phyloP scores from a whole-genome alignment of 495 filamentous ascomycete genomes.

The Aspergillus cavernicola region DNA sequence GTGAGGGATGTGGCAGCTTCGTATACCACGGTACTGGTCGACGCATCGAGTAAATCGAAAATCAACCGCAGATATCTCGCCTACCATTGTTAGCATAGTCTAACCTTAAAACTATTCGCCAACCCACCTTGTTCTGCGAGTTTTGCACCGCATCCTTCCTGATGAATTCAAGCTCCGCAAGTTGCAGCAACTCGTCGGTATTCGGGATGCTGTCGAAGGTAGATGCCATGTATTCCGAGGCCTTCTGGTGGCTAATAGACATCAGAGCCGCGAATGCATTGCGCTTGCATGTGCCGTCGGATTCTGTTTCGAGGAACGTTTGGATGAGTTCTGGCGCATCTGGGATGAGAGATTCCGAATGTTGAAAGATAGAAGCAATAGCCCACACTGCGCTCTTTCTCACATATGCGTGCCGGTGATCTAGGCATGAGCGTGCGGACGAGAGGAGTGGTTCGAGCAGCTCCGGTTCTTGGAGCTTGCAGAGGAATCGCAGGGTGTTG shows the following conservation, averaged over 20 bases:
- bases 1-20: slow-evolving; percentile 98
- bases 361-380: slow-evolving; percentile 85
- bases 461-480: slow-evolving; percentile 93
- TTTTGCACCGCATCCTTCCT: slow-evolving; percentile 96
- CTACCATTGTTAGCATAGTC: slow-evolving; percentile 41
- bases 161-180: slow-evolving; percentile 95
- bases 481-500: slow-evolving; percentile 93
- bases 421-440: slow-evolving; percentile 84
- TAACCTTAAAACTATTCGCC: neutral
- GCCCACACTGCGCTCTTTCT: slow-evolving; percentile 97
- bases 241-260: slow-evolving; percentile 89
- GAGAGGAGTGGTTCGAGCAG: slow-evolving; percentile 94
- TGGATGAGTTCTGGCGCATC: slow-evolving; percentile 92
- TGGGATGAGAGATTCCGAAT: slow-evolving; percentile 88
- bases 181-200: slow-evolving; percentile 87
- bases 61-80: slow-evolving; percentile 90
- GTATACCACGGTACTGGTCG: slow-evolving; percentile 92
- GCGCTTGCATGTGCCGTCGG: slow-evolving; percentile 92
- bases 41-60: slow-evolving; percentile 92
- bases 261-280: slow-evolving; percentile 93
- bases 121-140: slow-evolving; percentile 78
- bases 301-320: slow-evolving; percentile 86
- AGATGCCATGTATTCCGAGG: slow-evolving; percentile 81
- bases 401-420: slow-evolving; percentile 95
- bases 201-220: slow-evolving; percentile 93